Conservation (phyloP, 768 basidiomycete species). For the Kockovaella imperatae region DNA sequence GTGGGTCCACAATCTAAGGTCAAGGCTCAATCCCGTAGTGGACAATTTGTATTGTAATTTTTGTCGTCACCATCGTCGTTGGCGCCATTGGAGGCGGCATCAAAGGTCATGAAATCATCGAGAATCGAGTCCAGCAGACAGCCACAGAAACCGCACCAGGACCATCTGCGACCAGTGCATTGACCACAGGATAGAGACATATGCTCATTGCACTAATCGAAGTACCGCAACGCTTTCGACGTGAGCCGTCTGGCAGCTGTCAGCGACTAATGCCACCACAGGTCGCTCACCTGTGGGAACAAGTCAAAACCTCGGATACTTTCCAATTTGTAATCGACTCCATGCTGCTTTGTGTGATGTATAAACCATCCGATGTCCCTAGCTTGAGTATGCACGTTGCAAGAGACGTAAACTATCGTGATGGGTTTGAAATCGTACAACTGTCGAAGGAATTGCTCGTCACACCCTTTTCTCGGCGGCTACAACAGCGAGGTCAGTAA, state of each 20-base stretch:
- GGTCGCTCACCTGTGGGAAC: slow-evolving; percentile 63
- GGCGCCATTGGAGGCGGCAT: slow-evolving; percentile 16
- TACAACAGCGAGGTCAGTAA: slow-evolving; percentile 48
- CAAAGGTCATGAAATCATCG: slow-evolving; percentile 7
- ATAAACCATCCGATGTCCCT: slow-evolving; percentile 72
- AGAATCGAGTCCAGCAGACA: not conserved
- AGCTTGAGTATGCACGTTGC: slow-evolving; percentile 76
- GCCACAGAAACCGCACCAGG: not conserved
- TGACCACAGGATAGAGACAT: not conserved
- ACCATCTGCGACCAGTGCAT: not conserved
- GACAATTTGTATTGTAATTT: slow-evolving; percentile 16
- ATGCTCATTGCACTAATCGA: slow-evolving; percentile 7
- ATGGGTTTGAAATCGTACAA: slow-evolving; percentile 60
- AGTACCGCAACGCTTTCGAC: slow-evolving; percentile 62
- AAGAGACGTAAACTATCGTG: slow-evolving; percentile 81
- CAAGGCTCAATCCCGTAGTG: slow-evolving; percentile 9
- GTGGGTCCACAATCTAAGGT: slow-evolving; percentile 10
- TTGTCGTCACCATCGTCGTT: slow-evolving; percentile 15
- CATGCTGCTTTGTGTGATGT: slow-evolving; percentile 47
- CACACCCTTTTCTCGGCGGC: slow-evolving; percentile 92
- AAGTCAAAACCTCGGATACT: slow-evolving; percentile 83
- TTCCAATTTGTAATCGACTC: slow-evolving; percentile 64
- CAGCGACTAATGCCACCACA: slow-evolving; percentile 1
- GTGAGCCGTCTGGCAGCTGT: slow-evolving; percentile 48
- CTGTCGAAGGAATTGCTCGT: slow-evolving; percentile 63